Conservation (phyloP, 2,329 filamentous ascomycete genomes). For the Penicillium italicum region DNA sequence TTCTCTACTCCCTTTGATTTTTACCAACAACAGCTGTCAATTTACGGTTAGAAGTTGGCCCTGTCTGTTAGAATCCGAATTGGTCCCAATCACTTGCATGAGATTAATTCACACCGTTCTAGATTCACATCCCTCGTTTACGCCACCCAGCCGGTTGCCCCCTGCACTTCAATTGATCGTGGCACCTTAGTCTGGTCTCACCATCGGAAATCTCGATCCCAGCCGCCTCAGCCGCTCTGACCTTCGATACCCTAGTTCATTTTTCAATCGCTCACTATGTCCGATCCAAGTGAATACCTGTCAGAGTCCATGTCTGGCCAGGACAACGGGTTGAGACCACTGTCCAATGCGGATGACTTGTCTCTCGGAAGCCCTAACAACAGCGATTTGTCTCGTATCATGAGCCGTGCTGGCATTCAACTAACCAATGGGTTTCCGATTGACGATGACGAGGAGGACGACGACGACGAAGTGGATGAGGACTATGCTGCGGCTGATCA, state of each 20-base stretch:
- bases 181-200: constrained; percentile 9
- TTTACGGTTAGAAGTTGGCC: neutral
- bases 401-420: constrained; percentile 26
- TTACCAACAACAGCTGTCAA: neutral
- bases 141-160: constrained; percentile 19
- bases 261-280: constrained; percentile 22
- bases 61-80: neutral
- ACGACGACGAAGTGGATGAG: constrained; percentile 37
- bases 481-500: constrained; percentile 44
- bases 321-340: constrained; percentile 28
- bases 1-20: neutral
- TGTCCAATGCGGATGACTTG: constrained; percentile 31
- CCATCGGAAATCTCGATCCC: neutral
- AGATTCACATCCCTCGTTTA: constrained; percentile 22
- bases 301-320: constrained; percentile 29
- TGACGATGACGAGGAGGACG: constrained; percentile 31
- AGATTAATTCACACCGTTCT: constrained; percentile 22
- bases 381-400: constrained; percentile 29
- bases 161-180: constrained; percentile 14
- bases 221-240: constrained; percentile 3
- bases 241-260: neutral
- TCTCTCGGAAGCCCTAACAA: constrained; percentile 26
- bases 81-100: constrained; percentile 13
- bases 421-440: constrained; percentile 32
- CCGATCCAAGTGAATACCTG: constrained; percentile 28